Percentiles rank a stretch among this genome's conserved stretches.
Conservation (phyloP, 768 basidiomycete genomes). For the Pisolithus sp. region DNA sequence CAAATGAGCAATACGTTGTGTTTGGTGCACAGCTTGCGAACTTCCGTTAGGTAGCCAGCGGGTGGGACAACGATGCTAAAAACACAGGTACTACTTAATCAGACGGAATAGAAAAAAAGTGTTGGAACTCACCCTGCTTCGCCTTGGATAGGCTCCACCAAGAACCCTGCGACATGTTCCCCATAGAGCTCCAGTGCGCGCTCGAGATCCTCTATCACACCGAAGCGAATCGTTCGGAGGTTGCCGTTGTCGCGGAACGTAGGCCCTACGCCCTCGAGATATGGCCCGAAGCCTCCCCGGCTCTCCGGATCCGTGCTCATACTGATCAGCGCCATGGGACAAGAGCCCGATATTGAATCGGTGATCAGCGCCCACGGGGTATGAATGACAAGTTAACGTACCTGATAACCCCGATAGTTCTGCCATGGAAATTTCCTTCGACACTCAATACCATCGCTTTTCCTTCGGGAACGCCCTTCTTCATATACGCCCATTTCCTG, state of each 20-base stretch:
- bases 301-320: conserved; percentile 95
- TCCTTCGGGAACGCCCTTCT: conserved; percentile 75
- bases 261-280: conserved; percentile 79
- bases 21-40: conserved; percentile 80
- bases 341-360: not conserved
- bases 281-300: conserved; percentile 86
- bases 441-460: conserved; percentile 83
- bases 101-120: not conserved
- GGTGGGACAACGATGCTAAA: conserved; percentile 87
- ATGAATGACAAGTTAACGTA: conserved; percentile 20
- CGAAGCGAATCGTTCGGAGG: conserved; percentile 68
- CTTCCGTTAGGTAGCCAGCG: conserved; percentile 73
- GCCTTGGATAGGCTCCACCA: conserved; percentile 98
- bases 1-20: conserved; percentile 95
- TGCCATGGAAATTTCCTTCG: conserved; percentile 91
- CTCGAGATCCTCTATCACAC: conserved; percentile 75
- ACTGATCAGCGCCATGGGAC: conserved; percentile 31
- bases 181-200: conserved; percentile 77
- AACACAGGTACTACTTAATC: not conserved
- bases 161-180: conserved; percentile 80
- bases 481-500: conserved; percentile 92
- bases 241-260: conserved; percentile 53
- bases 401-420: conserved; percentile 87
- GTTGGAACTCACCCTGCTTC: conserved; percentile 76
- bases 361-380: not conserved